Evolutionary conservation across 148 eudicot genomes (phyloP).

Genomic region (Vaccinium vitisidaea): DNA sequence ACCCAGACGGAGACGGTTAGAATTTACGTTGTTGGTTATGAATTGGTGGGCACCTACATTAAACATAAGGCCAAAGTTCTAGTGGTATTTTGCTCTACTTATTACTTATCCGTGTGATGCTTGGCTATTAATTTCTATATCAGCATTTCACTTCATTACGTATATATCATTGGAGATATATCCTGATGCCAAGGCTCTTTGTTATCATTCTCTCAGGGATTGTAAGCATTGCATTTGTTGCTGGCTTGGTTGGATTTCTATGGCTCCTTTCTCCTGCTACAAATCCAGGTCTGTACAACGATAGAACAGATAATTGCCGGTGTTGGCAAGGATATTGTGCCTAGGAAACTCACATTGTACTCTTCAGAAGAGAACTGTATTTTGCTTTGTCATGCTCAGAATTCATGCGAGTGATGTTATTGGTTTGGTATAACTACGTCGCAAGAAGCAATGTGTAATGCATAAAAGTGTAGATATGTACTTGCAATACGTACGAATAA

Average conservation of each 20-base stretch:
- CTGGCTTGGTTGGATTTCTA: slow-evolving; percentile 54
- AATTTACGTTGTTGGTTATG: background rate
- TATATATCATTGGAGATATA: background rate
- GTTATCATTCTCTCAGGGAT: slow-evolving; percentile 47
- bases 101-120: background rate
- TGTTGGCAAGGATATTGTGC: slow-evolving; percentile 83
- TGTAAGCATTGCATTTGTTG: slow-evolving; percentile 46
- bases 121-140: background rate
- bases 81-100: background rate
- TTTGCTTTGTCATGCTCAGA: background rate
- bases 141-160: background rate
- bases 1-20: background rate
- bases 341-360: slow-evolving; percentile 37
- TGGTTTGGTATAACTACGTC: background rate
- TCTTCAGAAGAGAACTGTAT: background rate
- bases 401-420: background rate
- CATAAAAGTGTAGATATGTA: background rate
- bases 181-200: background rate
- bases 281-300: slow-evolving; percentile 52
- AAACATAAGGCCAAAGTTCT: background rate
- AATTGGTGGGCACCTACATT: background rate
- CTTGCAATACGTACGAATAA: background rate
- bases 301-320: slow-evolving; percentile 48
- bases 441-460: background rate
- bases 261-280: slow-evolving; percentile 66